Base-by-base conservation (phyloP, 345 rosid genomes). In the Raphanus sativus region DNA sequence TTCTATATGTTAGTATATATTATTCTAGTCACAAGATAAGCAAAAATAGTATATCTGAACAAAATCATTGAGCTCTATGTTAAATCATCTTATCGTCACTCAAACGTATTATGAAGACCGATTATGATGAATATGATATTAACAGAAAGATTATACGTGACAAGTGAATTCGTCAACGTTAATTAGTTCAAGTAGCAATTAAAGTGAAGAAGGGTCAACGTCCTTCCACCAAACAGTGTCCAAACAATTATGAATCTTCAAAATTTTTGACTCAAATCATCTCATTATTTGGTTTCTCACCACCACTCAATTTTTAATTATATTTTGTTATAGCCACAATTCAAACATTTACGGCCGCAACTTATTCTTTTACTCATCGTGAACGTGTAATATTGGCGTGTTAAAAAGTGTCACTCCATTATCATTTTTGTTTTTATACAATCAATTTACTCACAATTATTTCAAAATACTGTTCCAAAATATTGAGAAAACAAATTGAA, bases 101-200 rank as follows among this genome's bases (percentile, higher is more conserved):
- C 24, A 48, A 33, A 45, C 81, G 75, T 77, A 65, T 30, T 29
- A 15, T 32, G 16, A 63, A 58, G 72, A 71, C 24, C 15, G 25
- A 2, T 24, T 29, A 26, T 60, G 32, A 58, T 10, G 8, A 74
- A 29, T 38, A 48, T 4, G 15, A 45, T 16, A 45, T 40, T 40
- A 40, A 45, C 54, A 45, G 13, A 45, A 60, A 73, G 24, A 32
- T 73, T 21, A 7, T 2, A 12, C 36, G 59, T 40, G 52, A 45
- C 52, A 11, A 12, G 17, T 32, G 15, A 32, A 33, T 65, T 71
- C 42, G 73, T 66, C 81, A 78, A 78, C 76, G 68, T 71, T 56
- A 78, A 71, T 71, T 71, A 77, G 77, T 64, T 77, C 76, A 70
- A 70, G 52, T 70, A 15, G 75, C 65, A 77, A 55, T 5, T 29